phyloP scores from a whole-genome alignment of 345 rosid species.

The Dimocarpus longan region DNA sequence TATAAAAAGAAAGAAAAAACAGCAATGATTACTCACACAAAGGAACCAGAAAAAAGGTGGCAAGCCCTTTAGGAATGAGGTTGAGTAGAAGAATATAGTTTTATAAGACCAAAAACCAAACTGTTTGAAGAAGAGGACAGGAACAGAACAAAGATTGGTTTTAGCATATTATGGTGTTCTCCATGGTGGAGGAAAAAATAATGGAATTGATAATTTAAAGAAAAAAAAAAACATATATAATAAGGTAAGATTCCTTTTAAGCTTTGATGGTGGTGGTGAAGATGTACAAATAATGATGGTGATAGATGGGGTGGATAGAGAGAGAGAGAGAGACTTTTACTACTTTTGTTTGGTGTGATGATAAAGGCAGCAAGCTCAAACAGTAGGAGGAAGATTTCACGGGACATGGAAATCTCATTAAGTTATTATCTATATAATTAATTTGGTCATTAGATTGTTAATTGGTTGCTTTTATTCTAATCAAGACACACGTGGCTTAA shows the following conservation, averaged over 20 bases:
- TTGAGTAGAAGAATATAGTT: constrained; percentile 23
- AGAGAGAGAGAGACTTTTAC: neutral
- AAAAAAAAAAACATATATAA: constrained; percentile 16
- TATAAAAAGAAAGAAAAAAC: constrained; percentile 6
- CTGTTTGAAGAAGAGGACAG: constrained; percentile 25
- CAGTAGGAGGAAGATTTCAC: neutral
- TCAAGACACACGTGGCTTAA: constrained; percentile 19
- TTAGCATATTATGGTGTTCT: constrained; percentile 17
- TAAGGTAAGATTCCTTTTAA: constrained; percentile 30
- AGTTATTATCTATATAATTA: neutral
- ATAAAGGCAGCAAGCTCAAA: constrained; percentile 7
- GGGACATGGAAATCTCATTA: neutral
- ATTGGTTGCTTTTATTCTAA: constrained; percentile 1
- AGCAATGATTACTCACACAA: constrained; percentile 38
- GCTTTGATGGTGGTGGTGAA: constrained; percentile 13
- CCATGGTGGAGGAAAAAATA: constrained; percentile 28
- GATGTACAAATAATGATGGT: constrained; percentile 42
- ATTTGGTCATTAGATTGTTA: constrained; percentile 11
- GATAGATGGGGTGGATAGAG: constrained; percentile 28
- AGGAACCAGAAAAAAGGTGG: constrained; percentile 28
- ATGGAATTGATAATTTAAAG: neutral
- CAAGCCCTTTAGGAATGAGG: constrained; percentile 25
- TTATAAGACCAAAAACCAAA: constrained; percentile 22
- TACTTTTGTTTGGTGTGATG: constrained; percentile 16
- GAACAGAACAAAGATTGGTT: constrained; percentile 17